Evolutionary conservation across 257 asterid genomes (phyloP).

Genomic region (Ehretia macrophylla): DNA sequence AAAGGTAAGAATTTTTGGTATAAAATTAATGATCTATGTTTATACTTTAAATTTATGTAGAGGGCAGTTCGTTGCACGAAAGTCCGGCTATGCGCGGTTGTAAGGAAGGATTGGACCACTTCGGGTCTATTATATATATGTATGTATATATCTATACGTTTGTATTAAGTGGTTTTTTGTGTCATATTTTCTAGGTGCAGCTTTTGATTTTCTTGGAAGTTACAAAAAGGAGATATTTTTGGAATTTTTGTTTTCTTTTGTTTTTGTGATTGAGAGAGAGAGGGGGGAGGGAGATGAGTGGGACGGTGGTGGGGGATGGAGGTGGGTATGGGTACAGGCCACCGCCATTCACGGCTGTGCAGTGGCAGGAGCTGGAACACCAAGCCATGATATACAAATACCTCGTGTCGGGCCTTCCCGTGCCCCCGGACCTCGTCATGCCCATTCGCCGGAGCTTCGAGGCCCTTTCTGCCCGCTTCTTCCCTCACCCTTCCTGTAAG

Average conservation of each 20-base stretch:
- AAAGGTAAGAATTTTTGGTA: too few species aligned
- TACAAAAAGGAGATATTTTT: too few species aligned
- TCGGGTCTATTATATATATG: too few species aligned
- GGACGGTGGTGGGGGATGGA: constrained; percentile 51
- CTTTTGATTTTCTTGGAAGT: constrained; percentile 8
- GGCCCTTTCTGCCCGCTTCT: constrained; percentile 72
- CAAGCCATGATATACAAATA: constrained; percentile 98
- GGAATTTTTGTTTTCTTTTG: neutral
- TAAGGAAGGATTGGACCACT: too few species aligned
- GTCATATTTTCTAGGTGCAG: constrained; percentile 39
- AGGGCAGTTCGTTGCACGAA: too few species aligned
- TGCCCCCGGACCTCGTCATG: constrained; percentile 83
- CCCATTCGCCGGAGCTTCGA: constrained; percentile 89
- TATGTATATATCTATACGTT: constrained; percentile 1
- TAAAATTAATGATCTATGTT: too few species aligned
- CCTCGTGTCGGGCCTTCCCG: constrained; percentile 77
- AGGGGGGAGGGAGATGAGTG: constrained; percentile 45
- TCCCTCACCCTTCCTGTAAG: constrained; percentile 70
- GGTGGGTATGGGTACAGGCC: constrained; percentile 59
- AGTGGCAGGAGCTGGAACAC: constrained; percentile 97
- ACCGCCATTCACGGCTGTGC: constrained; percentile 89
- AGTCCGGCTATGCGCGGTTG: too few species aligned
- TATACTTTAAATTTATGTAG: too few species aligned
- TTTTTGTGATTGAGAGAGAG: constrained; percentile 21
- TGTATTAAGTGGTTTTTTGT: constrained; percentile 23